Evolutionary conservation across 495 filamentous ascomycete species (phyloP), one percentile per base, ranked within the genome.

Genomic region (Schizothecium vesticola): DNA sequence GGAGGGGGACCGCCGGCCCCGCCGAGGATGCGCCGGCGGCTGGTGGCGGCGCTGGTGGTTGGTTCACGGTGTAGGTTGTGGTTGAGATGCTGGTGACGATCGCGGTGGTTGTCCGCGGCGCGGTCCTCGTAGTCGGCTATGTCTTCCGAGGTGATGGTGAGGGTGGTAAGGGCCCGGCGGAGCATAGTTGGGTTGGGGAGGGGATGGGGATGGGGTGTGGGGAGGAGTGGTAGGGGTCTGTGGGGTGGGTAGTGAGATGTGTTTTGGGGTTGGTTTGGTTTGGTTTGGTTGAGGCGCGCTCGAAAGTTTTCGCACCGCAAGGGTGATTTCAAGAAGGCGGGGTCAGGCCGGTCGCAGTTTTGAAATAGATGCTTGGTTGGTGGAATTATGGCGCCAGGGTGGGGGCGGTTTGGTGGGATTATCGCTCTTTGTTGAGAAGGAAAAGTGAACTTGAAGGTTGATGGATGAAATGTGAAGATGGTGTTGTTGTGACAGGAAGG

Each of bases 141-240:
- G 74, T 96, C 92, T 78, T 94, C 91, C 11, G 88, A 81, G 0
- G 92, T 94, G 51, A 96, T 83, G 63, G 86, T 84, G 69, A 96
- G 91, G 28, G 88, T 84, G 6, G 92, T 96, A 2, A 91, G 89
- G 60, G 90, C 88, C 43, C 92, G 89, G 73, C 92, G 92, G 67
- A 96, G 89, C 92, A 96, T 96, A 21, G 59, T 71, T 29, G 55
- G 7, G 23, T 22, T 29, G 25, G 36, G 29, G n/a, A 16, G 21
- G 21, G 36, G 23, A 31, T 8, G n/a, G 24, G 23, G 56, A 23
- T 55, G 28, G 56, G n/a, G 24, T n/a, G n/a, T 12, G 16, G 21
- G 21, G 12, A 55, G n/a, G 21, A n/a, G 1, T 22, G n/a, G 3
- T 56, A 12, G 13, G 22, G 22, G 62, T 56, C n/a, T 22, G 33